Percentiles rank a stretch among this genome's conserved stretches.
Evolutionary conservation across 2,329 filamentous ascomycete species (phyloP).

Genomic region (Dothiorella sarmentorum): DNA sequence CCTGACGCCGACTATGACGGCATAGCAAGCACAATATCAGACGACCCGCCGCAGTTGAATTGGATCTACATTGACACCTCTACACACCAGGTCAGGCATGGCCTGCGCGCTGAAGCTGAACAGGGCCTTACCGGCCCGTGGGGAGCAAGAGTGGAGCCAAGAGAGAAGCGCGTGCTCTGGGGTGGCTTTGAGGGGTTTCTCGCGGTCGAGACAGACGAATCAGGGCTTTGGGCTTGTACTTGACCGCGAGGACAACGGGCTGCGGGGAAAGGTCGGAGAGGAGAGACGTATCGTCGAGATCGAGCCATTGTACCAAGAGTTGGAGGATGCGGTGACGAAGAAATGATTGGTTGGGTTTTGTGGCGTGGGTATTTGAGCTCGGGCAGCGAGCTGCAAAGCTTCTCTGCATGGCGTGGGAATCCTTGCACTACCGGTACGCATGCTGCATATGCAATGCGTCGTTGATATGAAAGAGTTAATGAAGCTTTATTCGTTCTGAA

Average conservation of each 20-base stretch:
- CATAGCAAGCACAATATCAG: conserved; percentile 53
- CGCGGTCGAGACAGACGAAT: conserved; percentile 28
- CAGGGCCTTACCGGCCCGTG: conserved; percentile 36
- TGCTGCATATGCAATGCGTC: no score
- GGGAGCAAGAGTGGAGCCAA: conserved; percentile 66
- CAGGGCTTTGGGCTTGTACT: not conserved
- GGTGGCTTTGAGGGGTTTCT: conserved; percentile 39
- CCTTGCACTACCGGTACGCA: no score
- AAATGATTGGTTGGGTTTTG: not conserved
- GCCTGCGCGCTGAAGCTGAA: conserved; percentile 34
- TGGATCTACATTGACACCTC: conserved; percentile 37
- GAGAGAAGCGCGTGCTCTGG: conserved; percentile 36
- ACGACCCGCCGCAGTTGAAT: conserved; percentile 41
- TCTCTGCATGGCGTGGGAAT: no score
- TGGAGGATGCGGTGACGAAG: not conserved
- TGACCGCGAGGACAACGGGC: not conserved
- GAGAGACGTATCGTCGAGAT: not conserved
- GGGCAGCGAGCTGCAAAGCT: no score
- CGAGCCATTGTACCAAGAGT: not conserved
- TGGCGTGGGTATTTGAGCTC: no score
- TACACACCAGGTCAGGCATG: conserved; percentile 35
- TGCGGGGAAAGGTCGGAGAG: not conserved
- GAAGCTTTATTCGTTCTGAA: no score
- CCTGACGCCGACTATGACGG: conserved; percentile 53
- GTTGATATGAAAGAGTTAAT: no score